phyloP scores from a whole-genome alignment of 345 rosid species.

The Citrus hindsii region DNA sequence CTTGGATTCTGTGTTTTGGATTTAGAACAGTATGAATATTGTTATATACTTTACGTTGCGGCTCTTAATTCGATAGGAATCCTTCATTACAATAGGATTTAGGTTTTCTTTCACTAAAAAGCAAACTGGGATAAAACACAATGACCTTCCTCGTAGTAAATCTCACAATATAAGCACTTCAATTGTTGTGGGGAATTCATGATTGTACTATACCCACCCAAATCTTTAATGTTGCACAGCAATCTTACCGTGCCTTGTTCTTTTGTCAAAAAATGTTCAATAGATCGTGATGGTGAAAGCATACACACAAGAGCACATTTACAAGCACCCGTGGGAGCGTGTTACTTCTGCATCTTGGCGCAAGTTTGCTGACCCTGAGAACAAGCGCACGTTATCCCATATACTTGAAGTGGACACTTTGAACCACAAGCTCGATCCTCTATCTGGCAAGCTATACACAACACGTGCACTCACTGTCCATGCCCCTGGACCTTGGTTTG shows the following conservation, averaged over 20 bases:
- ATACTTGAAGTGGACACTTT: constrained; percentile 85
- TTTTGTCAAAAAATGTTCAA: neutral
- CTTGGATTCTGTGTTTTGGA: neutral
- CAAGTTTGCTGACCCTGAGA: constrained; percentile 89
- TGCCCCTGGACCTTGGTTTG: constrained; percentile 94
- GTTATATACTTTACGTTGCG: neutral
- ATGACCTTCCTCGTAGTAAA: neutral
- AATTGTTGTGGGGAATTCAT: neutral
- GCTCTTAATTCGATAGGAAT: neutral
- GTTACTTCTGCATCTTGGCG: constrained; percentile 99
- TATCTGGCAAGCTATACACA: constrained; percentile 73
- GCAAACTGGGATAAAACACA: neutral
- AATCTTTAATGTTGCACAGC: neutral
- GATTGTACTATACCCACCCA: neutral
- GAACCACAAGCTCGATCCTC: constrained; percentile 60
- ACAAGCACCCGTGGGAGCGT: constrained; percentile 97
- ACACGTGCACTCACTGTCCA: constrained; percentile 85
- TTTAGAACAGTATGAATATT: neutral
- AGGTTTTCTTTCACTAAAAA: neutral
- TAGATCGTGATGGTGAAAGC: constrained; percentile 62
- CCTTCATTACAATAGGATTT: no score
- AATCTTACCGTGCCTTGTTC: constrained; percentile 4
- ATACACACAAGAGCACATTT: constrained; percentile 80
- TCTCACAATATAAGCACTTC: neutral
- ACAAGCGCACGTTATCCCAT: constrained; percentile 77